A percentile compares a stretch with the other conserved stretches of the same genome.
These are phyloP conservation scores for Diplodia corticola DNA, from an alignment of 2,329 filamentous ascomycete species.

Conservation along the genomic window DNA sequence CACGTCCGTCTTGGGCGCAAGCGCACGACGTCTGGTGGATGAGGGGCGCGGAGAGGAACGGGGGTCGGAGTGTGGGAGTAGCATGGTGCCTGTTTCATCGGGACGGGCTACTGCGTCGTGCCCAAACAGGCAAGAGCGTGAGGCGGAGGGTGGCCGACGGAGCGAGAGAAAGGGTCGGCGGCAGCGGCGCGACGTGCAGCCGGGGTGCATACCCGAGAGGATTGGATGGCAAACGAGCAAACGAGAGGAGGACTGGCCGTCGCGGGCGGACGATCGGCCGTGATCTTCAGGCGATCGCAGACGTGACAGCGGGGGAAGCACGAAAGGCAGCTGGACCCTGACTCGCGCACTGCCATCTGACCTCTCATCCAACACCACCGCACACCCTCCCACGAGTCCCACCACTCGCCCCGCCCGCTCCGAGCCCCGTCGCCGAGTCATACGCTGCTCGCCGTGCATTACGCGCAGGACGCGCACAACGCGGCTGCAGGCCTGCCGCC, in stretches of 20 bases:
- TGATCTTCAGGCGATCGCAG: conserved; percentile 6
- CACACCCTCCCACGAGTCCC: neutral
- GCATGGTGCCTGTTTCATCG: conserved; percentile 17
- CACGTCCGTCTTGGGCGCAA: neutral
- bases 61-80: neutral
- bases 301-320: neutral
- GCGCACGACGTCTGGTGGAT: neutral
- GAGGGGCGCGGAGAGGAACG: neutral
- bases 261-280: neutral
- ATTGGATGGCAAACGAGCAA: neutral
- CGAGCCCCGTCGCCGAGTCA: neutral
- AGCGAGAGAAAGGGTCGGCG: neutral
- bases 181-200: neutral
- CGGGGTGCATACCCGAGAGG: neutral
- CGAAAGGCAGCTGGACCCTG: conserved; percentile 5
- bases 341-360: conserved; percentile 11
- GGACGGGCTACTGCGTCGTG: neutral
- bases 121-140: neutral
- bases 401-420: neutral
- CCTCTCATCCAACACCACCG: conserved; percentile 16
- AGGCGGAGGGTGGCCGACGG: neutral
- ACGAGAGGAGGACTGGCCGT: neutral
- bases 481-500: neutral
- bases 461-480: conserved; percentile 19
- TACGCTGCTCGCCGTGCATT: neutral